phyloP scores from a whole-genome alignment of 2,329 filamentous ascomycete genomes.

The Xylariaceae sp. region DNA sequence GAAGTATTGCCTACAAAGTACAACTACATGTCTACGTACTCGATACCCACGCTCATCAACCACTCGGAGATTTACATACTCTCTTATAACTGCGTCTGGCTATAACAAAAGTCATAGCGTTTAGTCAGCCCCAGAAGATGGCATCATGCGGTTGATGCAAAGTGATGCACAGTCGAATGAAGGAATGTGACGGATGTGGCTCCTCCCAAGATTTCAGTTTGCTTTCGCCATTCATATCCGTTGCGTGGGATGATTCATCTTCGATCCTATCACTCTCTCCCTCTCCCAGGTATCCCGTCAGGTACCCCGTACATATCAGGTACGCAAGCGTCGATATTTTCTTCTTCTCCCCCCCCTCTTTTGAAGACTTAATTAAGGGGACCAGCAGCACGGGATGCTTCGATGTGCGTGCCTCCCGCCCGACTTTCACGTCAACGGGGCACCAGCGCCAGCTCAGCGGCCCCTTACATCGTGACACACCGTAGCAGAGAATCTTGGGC shows the following conservation, averaged over 20 bases:
- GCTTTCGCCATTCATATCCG: neutral
- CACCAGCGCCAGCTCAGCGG: neutral
- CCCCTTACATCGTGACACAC: neutral
- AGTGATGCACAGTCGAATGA: neutral
- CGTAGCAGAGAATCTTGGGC: neutral
- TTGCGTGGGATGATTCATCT: neutral
- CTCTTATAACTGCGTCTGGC: neutral
- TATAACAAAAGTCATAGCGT: conserved; percentile 36
- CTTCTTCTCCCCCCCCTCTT: neutral
- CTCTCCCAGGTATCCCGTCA: too few relatives aligned
- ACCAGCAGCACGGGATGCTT: neutral
- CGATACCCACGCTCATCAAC: neutral
- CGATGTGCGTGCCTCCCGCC: neutral
- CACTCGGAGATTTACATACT: neutral
- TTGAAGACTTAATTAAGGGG: neutral
- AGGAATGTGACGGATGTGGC: neutral
- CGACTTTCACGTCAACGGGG: neutral
- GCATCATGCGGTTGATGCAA: neutral
- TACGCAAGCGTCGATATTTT: too few relatives aligned
- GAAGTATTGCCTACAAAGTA: too few relatives aligned
- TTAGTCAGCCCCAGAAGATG: conserved; percentile 30
- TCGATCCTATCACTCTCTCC: neutral
- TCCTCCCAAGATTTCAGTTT: neutral
- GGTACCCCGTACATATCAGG: too few relatives aligned
- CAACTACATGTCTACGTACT: too few relatives aligned